Conservation (phyloP, 441 rosid genomes). For the Kokia cookei region DNA sequence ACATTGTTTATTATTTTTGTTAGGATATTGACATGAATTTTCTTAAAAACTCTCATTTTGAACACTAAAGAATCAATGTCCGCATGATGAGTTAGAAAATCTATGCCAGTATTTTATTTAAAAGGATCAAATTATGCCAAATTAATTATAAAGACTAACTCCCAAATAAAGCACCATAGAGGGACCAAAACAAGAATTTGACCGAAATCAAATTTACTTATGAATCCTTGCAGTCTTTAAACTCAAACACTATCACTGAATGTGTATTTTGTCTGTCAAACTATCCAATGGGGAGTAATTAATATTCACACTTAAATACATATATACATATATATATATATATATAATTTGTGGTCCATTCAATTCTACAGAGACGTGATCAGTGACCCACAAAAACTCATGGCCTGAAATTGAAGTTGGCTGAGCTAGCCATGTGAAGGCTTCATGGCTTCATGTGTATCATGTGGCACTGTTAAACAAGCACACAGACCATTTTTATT, state of each 20-base stretch:
- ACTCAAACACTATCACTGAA: neutral
- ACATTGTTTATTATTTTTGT: too few relatives aligned
- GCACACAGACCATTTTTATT: neutral
- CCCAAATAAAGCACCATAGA: too few relatives aligned
- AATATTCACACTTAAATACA: neutral
- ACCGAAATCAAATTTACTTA: neutral
- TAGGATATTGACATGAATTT: too few relatives aligned
- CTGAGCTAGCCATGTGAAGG: constrained; percentile 3
- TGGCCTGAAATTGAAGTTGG: constrained; percentile 1
- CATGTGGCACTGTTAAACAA: neutral
- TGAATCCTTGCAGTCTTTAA: neutral
- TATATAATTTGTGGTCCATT: neutral
- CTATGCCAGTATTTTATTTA: too few relatives aligned
- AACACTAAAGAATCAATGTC: too few relatives aligned
- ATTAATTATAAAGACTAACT: too few relatives aligned
- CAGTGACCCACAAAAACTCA: neutral
- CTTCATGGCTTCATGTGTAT: neutral
- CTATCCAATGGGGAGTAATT: neutral
- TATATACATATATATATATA: too few relatives aligned
- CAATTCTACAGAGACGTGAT: neutral
- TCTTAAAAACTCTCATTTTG: too few relatives aligned
- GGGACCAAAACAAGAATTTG: too few relatives aligned
- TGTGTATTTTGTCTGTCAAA: neutral
- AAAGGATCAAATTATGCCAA: too few relatives aligned
- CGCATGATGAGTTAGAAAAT: too few relatives aligned